Percentiles rank a stretch among this genome's conserved stretches.
These are phyloP conservation scores for Pseudisothecium myosuroides DNA, from an alignment of 225 moss, liverwort and hornwort species.

Conservation along the genomic window DNA sequence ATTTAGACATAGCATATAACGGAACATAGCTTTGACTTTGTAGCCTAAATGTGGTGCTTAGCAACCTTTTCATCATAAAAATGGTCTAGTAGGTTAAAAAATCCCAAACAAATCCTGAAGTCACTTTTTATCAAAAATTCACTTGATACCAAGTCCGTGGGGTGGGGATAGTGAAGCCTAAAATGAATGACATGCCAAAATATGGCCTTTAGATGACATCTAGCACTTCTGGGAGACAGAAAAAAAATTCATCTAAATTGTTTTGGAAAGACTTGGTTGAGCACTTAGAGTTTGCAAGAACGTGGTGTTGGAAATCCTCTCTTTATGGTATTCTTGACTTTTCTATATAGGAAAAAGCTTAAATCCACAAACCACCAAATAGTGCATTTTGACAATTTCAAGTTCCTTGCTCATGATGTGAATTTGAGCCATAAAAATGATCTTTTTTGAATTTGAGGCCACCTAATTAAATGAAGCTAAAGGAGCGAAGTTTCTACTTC, in stretches of 20 bases:
- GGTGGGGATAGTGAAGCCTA: no score
- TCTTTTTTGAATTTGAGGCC: neutral
- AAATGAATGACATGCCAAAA: no score
- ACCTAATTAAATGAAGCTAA: neutral
- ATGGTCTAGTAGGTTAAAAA: neutral
- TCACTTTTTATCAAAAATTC: neutral
- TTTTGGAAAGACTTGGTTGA: fast-evolving
- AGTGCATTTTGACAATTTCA: neutral
- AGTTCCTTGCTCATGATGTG: neutral
- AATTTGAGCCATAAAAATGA: neutral
- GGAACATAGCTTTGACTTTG: neutral
- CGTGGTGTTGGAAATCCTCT: fast-evolving
- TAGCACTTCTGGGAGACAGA: neutral
- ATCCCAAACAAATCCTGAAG: no score
- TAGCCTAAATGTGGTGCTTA: neutral
- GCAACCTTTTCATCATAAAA: neutral
- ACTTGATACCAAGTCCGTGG: neutral
- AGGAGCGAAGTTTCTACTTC: neutral
- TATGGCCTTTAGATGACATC: neutral
- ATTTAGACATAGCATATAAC: neutral
- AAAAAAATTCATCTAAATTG: neutral
- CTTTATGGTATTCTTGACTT: neutral
- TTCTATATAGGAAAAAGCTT: neutral
- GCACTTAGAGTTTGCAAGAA: neutral
- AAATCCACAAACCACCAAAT: neutral